These are phyloP conservation scores for Tylopilus felleus DNA, from an alignment of 768 basidiomycete species.

Conservation along the genomic window DNA sequence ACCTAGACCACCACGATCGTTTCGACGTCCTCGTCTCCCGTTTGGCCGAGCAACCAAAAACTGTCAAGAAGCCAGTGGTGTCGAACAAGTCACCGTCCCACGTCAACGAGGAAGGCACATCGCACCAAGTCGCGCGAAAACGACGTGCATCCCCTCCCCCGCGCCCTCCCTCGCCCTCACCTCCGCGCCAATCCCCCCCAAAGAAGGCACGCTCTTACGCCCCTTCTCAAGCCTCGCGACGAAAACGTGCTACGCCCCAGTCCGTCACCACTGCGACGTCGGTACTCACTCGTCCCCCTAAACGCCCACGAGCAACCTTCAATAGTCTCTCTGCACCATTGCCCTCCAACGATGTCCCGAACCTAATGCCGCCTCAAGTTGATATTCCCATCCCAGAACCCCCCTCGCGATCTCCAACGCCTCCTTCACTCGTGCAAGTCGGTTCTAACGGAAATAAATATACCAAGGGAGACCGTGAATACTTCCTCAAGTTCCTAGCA, in stretches of 20 bases:
- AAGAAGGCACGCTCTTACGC: slow-evolving; percentile 21
- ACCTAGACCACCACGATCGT: slow-evolving; percentile 63
- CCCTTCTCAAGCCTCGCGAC: slow-evolving; percentile 24
- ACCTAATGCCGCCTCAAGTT: slow-evolving; percentile 58
- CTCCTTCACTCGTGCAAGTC: slow-evolving; percentile 50
- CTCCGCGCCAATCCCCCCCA: slow-evolving; percentile 28
- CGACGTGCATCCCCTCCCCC: slow-evolving; percentile 22
- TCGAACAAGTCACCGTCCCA: slow-evolving; percentile 8
- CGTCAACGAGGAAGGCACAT: slow-evolving; percentile 9
- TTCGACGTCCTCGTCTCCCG: slow-evolving; percentile 43
- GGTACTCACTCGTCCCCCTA: slow-evolving; percentile 24
- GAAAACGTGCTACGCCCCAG: slow-evolving; percentile 21
- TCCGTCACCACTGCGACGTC: slow-evolving; percentile 19
- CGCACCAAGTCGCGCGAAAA: slow-evolving; percentile 37
- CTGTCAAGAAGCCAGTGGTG: slow-evolving; percentile 30
- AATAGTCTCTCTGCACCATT: slow-evolving; percentile 56
- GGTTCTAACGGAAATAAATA: slow-evolving; percentile 56
- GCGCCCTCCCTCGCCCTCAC: slow-evolving; percentile 2
- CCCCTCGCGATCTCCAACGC: slow-evolving; percentile 67
- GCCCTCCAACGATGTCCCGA: slow-evolving; percentile 35
- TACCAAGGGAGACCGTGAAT: slow-evolving; percentile 63
- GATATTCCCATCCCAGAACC: slow-evolving; percentile 58
- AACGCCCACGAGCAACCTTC: slow-evolving; percentile 42
- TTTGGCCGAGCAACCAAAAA: slow-evolving; percentile 24
- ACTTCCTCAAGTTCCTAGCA: slow-evolving; percentile 61